These are phyloP conservation scores for Globisporangium uncinulatum DNA, from an alignment of 352 stramenopile species.

Conservation along the genomic window DNA sequence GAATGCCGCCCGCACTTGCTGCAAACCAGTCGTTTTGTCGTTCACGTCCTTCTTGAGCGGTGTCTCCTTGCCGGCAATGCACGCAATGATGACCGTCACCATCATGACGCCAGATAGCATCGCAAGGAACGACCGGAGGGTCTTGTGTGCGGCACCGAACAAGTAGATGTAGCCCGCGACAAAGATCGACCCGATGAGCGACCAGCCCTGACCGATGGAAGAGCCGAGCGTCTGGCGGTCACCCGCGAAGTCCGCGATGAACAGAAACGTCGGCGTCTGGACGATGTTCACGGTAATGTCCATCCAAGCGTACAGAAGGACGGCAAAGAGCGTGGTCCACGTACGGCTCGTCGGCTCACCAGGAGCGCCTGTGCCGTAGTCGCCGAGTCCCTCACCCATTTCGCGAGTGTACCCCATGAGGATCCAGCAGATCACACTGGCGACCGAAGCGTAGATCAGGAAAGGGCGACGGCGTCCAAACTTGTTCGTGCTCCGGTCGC, in stretches of 20 bases:
- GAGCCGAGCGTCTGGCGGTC: slow-evolving; percentile 26
- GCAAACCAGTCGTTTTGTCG: slow-evolving; percentile 21
- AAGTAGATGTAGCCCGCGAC: slow-evolving; percentile 27
- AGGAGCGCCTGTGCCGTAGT: background rate
- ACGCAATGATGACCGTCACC: slow-evolving; percentile 18
- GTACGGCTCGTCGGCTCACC: background rate
- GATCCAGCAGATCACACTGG: slow-evolving; percentile 18
- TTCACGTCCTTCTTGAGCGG: background rate
- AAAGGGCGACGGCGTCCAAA: slow-evolving; percentile 21
- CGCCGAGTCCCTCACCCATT: slow-evolving; percentile 14
- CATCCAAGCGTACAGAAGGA: background rate
- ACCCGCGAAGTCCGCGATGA: slow-evolving; percentile 5
- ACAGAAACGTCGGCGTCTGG: background rate
- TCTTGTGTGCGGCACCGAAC: slow-evolving; percentile 22
- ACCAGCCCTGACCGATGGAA: slow-evolving; percentile 19
- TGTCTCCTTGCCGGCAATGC: slow-evolving; percentile 3
- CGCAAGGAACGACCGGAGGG: slow-evolving; percentile 21
- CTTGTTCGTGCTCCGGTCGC: slow-evolving; percentile 3
- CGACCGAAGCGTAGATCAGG: slow-evolving; percentile 13
- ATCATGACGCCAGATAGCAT: slow-evolving; percentile 20
- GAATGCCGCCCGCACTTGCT: slow-evolving; percentile 3
- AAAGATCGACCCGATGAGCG: slow-evolving; percentile 21
- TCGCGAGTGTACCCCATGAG: slow-evolving; percentile 20
- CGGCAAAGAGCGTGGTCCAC: slow-evolving; percentile 39
- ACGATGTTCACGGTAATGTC: background rate